Percentiles rank a stretch among this genome's conserved stretches.
Conservation (phyloP, 2,329 filamentous ascomycete genomes). For the Mariannaea elegans region DNA sequence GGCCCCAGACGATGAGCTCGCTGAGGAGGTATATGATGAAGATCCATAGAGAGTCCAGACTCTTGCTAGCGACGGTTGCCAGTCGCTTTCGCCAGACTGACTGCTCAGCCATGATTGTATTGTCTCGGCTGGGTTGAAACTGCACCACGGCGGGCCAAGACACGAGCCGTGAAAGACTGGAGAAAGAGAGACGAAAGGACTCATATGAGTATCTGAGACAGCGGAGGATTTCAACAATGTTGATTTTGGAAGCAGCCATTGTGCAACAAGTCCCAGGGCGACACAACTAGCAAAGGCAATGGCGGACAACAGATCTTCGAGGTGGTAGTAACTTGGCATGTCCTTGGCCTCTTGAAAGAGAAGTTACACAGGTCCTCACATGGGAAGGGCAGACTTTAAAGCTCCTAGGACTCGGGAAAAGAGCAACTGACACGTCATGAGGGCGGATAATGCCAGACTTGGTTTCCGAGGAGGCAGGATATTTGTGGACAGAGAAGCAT, state of each 20-base stretch:
- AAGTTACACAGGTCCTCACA: conserved; percentile 34
- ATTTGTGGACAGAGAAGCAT: not conserved
- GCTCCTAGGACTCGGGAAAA: not conserved
- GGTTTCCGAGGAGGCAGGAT: not conserved
- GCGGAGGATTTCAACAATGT: conserved; percentile 36
- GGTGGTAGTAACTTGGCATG: conserved; percentile 7
- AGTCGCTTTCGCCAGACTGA: conserved; percentile 34
- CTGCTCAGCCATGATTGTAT: conserved; percentile 17
- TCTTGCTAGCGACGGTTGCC: not conserved
- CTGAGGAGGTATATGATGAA: conserved; percentile 50
- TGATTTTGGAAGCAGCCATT: conserved; percentile 32
- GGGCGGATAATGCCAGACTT: not conserved
- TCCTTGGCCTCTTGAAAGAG: conserved; percentile 8
- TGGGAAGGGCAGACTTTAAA: conserved; percentile 25
- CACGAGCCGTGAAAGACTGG: conserved; percentile 21
- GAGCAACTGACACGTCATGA: conserved; percentile 22
- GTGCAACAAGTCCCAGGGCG: conserved; percentile 28
- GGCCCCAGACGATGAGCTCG: conserved; percentile 57
- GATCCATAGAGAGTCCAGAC: conserved; percentile 43
- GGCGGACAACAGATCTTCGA: conserved; percentile 20
- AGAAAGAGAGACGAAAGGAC: conserved; percentile 17
- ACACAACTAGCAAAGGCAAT: conserved; percentile 2
- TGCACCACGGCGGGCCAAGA: conserved; percentile 19
- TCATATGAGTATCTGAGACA: conserved; percentile 43
- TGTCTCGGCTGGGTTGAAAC: conserved; percentile 40